phyloP scores from a whole-genome alignment of 345 rosid species.

The Eucalyptus pauciflora region DNA sequence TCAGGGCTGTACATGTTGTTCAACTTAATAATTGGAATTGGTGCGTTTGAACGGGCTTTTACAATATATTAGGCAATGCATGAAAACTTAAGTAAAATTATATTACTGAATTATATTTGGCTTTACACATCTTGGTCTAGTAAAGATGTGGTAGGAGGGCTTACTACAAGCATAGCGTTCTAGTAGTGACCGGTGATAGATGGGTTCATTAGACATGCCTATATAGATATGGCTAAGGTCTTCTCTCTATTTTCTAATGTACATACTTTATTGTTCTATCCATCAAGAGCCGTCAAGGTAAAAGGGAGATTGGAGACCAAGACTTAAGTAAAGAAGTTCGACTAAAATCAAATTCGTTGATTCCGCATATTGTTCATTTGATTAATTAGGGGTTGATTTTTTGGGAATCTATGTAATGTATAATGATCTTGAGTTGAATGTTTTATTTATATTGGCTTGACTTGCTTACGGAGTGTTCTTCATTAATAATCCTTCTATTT shows the following conservation, averaged over 20 bases:
- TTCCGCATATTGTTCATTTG: not conserved
- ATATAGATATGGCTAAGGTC: not conserved
- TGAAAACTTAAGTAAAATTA: not conserved
- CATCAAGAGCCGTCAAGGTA: not conserved
- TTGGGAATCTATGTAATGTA: not conserved
- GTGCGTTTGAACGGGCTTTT: not conserved
- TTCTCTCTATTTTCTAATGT: not conserved
- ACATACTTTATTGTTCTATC: not conserved
- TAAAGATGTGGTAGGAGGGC: not conserved
- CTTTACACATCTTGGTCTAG: not conserved
- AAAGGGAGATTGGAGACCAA: not conserved
- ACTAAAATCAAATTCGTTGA: not conserved
- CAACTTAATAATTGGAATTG: too few species aligned
- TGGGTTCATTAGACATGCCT: not conserved
- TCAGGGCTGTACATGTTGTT: too few species aligned
- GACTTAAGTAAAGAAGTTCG: not conserved
- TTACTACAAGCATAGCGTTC: not conserved
- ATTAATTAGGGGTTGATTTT: not conserved
- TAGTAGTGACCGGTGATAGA: not conserved
- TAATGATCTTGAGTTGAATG: too few species aligned
- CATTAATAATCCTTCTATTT: too few species aligned
- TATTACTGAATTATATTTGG: not conserved
- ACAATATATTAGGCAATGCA: not conserved
- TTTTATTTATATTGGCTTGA: too few species aligned
- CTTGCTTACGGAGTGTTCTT: accelerated